Evolutionary conservation across 345 rosid species (phyloP).

Genomic region (Gossypium australe): DNA sequence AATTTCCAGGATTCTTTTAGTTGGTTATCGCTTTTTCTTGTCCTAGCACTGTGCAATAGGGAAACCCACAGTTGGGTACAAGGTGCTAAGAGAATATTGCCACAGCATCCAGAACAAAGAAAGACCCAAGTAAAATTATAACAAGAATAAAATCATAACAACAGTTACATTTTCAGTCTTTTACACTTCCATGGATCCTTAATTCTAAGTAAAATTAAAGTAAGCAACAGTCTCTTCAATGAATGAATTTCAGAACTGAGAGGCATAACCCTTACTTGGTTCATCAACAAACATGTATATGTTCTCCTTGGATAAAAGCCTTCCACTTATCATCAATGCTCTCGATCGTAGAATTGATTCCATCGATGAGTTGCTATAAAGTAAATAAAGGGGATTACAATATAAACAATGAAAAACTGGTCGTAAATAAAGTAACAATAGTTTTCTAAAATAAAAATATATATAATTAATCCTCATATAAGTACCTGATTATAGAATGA

Average conservation of each 20-base stretch:
- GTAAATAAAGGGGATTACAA: background rate
- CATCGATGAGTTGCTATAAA: slow-evolving; percentile 42
- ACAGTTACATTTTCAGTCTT: background rate
- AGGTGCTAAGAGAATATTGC: background rate
- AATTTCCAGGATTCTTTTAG: background rate
- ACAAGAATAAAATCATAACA: background rate
- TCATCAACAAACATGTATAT: slow-evolving; percentile 45
- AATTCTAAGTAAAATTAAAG: background rate
- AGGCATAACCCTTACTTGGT: slow-evolving; percentile 44
- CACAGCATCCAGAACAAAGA: background rate
- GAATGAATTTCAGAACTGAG: background rate
- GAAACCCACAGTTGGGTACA: background rate
- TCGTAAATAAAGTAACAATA: background rate
- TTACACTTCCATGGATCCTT: background rate
- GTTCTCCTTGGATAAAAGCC: slow-evolving; percentile 65
- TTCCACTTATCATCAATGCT: slow-evolving; percentile 78
- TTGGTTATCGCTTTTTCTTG: background rate
- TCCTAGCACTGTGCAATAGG: background rate
- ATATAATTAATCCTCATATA: slow-evolving; percentile 4
- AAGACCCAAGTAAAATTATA: background rate
- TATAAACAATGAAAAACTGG: background rate
- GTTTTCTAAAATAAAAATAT: background rate
- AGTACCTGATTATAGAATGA: slow-evolving; percentile 64
- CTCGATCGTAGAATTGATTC: slow-evolving; percentile 63
- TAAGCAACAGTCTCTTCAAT: slow-evolving; percentile 7